Evolutionary conservation across 345 rosid genomes (phyloP).

Genomic region (Salix suchowensis): DNA sequence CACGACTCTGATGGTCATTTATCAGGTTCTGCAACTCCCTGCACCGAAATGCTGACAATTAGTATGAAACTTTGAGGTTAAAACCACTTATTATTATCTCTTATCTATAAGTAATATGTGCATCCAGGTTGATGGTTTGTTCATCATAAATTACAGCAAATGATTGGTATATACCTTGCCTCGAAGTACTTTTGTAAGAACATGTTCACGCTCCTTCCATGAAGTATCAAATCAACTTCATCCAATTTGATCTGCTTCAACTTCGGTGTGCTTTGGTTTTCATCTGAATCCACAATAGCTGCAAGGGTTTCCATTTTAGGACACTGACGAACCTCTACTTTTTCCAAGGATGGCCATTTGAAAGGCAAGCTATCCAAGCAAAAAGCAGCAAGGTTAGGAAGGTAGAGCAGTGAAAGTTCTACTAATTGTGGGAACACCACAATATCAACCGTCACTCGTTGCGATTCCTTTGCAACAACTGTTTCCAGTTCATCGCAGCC

Average conservation of each 20-base stretch:
- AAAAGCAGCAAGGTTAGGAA: neutral
- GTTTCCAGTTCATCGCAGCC: neutral
- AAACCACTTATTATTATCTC: too few species aligned
- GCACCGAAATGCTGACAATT: too few species aligned
- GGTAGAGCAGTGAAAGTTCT: neutral
- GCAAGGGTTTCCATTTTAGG: neutral
- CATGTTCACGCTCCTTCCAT: neutral
- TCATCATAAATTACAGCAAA: too few species aligned
- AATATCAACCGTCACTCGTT: neutral
- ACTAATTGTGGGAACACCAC: neutral
- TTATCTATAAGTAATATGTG: too few species aligned
- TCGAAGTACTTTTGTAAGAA: neutral
- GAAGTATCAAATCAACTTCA: neutral
- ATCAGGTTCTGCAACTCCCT: too few species aligned
- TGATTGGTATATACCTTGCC: neutral
- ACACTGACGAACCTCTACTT: neutral
- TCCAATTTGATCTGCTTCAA: neutral
- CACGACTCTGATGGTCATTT: too few species aligned
- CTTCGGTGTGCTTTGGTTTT: neutral
- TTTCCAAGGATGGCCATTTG: conserved; percentile 1
- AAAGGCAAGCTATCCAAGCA: neutral
- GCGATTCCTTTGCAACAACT: neutral
- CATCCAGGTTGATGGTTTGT: too few species aligned
- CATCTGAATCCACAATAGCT: neutral
- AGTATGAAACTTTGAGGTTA: too few species aligned